phyloP scores from a whole-genome alignment of 2,329 filamentous ascomycete species.

The Aspergillus piperis region DNA sequence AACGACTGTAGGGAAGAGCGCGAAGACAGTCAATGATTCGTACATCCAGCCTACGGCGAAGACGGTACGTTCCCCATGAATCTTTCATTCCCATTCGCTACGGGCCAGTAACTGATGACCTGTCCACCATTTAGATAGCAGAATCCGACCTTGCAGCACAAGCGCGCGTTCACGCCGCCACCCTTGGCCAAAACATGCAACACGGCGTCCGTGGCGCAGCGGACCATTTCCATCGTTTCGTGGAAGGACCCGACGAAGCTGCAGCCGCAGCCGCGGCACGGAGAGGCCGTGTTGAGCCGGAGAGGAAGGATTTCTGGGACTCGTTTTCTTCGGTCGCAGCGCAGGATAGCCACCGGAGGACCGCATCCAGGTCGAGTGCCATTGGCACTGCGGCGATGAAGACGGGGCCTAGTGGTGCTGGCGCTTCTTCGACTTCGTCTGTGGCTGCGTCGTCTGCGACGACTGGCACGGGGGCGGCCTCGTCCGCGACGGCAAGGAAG shows the following conservation, averaged over 20 bases:
- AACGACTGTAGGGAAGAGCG: constrained; percentile 82
- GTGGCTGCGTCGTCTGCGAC: constrained; percentile 19
- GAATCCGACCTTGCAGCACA: constrained; percentile 76
- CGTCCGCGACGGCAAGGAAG: constrained; percentile 20
- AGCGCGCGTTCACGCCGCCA: constrained; percentile 59
- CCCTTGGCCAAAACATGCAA: constrained; percentile 63
- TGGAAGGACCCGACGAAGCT: constrained; percentile 68
- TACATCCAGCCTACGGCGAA: constrained; percentile 92
- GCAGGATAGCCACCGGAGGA: constrained; percentile 29
- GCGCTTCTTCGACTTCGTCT: constrained; percentile 15
- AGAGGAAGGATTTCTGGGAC: constrained; percentile 87
- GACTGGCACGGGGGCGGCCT: constrained; percentile 20
- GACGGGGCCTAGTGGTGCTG: constrained; percentile 37
- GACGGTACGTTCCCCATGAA: constrained; percentile 59
- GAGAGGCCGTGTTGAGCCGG: constrained; percentile 55
- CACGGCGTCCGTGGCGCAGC: constrained; percentile 71
- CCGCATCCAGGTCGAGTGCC: constrained; percentile 47
- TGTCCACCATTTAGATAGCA: constrained; percentile 60
- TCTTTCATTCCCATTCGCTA: background rate
- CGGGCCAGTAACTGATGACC: constrained; percentile 7
- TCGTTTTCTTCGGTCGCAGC: constrained; percentile 71
- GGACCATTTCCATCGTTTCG: constrained; percentile 80
- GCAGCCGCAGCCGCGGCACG: constrained; percentile 42
- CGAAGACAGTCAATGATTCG: constrained; percentile 84
- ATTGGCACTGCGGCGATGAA: constrained; percentile 68